Base-by-base conservation (phyloP, 208 protist species). In the Crithidia bombi region DNA sequence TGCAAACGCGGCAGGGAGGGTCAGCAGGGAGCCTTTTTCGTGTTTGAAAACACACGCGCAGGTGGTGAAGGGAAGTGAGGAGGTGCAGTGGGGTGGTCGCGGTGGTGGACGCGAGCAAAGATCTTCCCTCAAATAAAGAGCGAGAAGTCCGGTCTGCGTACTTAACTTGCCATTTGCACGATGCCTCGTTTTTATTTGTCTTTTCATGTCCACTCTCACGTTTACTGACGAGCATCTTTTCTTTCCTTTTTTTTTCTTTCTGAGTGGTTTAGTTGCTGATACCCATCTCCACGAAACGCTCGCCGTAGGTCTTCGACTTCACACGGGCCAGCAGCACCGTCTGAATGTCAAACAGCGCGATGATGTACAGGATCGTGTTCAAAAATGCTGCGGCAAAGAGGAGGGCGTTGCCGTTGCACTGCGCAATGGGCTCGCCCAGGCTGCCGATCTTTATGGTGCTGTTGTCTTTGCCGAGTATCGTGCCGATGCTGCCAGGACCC, bases 341-440 rank as follows among this genome's bases (percentile, higher is more conserved):
- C 76, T 95, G 90, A 62, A 93, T 79, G 61, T 95, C 90, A 73
- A 93, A 93, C 26, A 95, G 49, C 7, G 81, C 90, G 21, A 93
- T 69, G 2, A 92, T 32, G 55, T 91, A 85, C 36, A 91, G 43
- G 32, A 93, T 76, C 30, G 85, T 51, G 56, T 82, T 82, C 21
- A 93, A 0, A 39, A 92, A 86, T 11, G 87, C 75, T 3, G 68
- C 69, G 11, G 84, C 83, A 56, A 93, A 92, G 12, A 82, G 76
- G 1, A 90, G 23, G 0, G 72, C 70, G 50, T 92, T 78, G 49
- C 66, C 63, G 5, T 65, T 66, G 67, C 90, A 95, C 41, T 80
- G 64, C 50, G 44, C 50, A 10, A 94, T 64, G n/a, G 71, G 69
- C 73, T 91, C 54, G 2, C 85, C 88, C 21, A 91, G 61, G n/a